Base-by-base conservation (phyloP, 345 rosid genomes). In the Sisymbrium irio region DNA sequence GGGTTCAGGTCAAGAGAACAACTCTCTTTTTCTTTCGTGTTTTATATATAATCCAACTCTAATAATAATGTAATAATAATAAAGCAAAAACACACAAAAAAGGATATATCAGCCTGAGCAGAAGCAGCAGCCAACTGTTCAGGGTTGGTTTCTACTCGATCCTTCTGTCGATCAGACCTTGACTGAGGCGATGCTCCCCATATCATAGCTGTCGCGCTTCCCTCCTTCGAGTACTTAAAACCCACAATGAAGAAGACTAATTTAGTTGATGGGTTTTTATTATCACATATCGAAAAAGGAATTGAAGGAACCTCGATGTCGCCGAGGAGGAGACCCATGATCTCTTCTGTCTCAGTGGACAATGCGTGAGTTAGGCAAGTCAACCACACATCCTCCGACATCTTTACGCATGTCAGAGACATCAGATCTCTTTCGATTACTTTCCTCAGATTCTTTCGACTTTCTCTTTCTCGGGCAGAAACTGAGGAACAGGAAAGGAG, bases 91-190 rank as follows among this genome's bases (percentile, higher is more conserved):
- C 55, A 18, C 28, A 10, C 55, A 22, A 12, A 28, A 33, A 88
- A 92, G 99, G 99, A 95, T 95, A 95, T 95, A 78, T 95, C 99
- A 32, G 99, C 97, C 78, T 83, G 91, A 13, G 97, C 97, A 22
- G 99, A 89, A 53, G 99, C 99, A 79, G 99, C 99, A 79, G 99
- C 97, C 80, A 95, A 78, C 78, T 90, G 99, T 81, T 95, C 99
- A 20, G 99, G 99, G 74, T 88, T 95, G 59, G 97, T 92, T 85
- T 95, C 99, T 0, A 95, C 99, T 70, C 99, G 85, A 75, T 95
- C 97, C 78, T 92, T 95, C 74, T 87, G 90, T 62, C 99, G 78
- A 84, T 95, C 98, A 58, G 98, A 93, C 56, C 98, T 82, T 72
- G 96, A 80, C 80, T 93, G 98, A 62, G 98, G 98, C 10, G 98